Percentiles rank a stretch among this genome's conserved stretches.
Evolutionary conservation across 192 early-diverging fungal genomes (phyloP).

Genomic region (Rhizoclosmatium sp.): DNA sequence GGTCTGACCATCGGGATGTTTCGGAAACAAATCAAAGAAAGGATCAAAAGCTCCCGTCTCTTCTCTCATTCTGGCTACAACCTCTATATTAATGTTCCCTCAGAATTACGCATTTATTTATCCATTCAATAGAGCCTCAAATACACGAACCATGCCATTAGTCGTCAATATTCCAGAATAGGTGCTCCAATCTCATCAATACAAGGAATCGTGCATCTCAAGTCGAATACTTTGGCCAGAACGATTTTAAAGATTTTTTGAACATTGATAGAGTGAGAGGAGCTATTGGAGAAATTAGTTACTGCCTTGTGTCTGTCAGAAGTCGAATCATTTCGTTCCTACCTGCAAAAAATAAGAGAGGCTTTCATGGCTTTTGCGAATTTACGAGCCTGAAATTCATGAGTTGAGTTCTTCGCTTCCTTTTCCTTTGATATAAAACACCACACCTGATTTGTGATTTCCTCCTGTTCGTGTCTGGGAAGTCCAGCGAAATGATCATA

Average conservation of each 20-base stretch:
- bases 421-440: background rate
- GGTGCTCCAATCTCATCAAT: slow-evolving; percentile 91
- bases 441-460: slow-evolving; percentile 87
- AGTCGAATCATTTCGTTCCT: too few species aligned
- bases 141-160: background rate
- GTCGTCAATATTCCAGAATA: slow-evolving; percentile 81
- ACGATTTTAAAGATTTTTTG: slow-evolving; percentile 99
- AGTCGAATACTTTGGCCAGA: slow-evolving; percentile 89
- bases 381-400: slow-evolving; percentile 69
- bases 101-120: background rate
- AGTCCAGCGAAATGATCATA: slow-evolving; percentile 92
- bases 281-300: slow-evolving; percentile 30
- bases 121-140: too few species aligned
- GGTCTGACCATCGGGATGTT: slow-evolving; percentile 3
- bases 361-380: slow-evolving; percentile 95
- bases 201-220: slow-evolving; percentile 91
- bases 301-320: too few species aligned
- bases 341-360: slow-evolving; percentile 90
- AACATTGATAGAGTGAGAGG: slow-evolving; percentile 92
- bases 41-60: background rate
- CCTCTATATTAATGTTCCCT: background rate
- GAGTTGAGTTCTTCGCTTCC: background rate
- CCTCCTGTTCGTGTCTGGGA: slow-evolving; percentile 87
- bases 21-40: slow-evolving; percentile 9
- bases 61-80: background rate